Percentiles rank a stretch among this genome's conserved stretches.
phyloP scores from a whole-genome alignment of 495 filamentous ascomycete genomes.

The Aspergillus leporis region DNA sequence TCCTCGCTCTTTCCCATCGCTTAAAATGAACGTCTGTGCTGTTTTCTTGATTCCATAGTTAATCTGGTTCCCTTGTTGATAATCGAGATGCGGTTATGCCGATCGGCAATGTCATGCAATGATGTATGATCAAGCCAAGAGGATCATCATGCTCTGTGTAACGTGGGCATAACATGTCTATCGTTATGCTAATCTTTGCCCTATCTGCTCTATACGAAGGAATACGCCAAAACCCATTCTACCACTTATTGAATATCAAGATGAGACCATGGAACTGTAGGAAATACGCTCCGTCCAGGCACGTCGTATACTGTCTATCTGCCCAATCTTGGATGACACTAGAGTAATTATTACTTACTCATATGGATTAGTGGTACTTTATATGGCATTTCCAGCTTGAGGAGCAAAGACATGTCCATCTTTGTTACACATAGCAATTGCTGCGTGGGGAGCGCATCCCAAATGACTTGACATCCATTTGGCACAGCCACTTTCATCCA shows the following conservation, averaged over 20 bases:
- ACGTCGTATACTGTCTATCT: background rate
- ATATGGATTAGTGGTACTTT: background rate
- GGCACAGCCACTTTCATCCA: background rate
- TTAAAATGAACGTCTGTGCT: background rate
- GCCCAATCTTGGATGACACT: background rate
- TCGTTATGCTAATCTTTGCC: background rate
- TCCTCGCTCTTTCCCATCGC: background rate
- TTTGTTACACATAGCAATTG: background rate
- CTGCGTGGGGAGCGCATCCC: background rate
- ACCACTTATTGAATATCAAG: background rate
- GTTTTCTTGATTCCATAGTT: background rate
- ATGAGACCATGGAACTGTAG: background rate
- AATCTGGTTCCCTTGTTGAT: slow-evolving; percentile 1
- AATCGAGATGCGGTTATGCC: background rate
- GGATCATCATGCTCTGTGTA: background rate
- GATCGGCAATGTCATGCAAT: slow-evolving; percentile 1
- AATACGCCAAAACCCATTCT: background rate
- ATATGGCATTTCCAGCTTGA: background rate
- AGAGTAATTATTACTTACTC: background rate
- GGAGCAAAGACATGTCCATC: no score
- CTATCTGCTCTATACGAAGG: background rate
- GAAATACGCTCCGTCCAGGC: background rate
- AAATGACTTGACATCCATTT: background rate
- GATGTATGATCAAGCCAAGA: background rate
- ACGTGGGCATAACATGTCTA: background rate